Evolutionary conservation across 495 filamentous ascomycete genomes (phyloP), one percentile per base, ranked within the genome.

Genomic region (Friedmanniomyces endolithicus): DNA sequence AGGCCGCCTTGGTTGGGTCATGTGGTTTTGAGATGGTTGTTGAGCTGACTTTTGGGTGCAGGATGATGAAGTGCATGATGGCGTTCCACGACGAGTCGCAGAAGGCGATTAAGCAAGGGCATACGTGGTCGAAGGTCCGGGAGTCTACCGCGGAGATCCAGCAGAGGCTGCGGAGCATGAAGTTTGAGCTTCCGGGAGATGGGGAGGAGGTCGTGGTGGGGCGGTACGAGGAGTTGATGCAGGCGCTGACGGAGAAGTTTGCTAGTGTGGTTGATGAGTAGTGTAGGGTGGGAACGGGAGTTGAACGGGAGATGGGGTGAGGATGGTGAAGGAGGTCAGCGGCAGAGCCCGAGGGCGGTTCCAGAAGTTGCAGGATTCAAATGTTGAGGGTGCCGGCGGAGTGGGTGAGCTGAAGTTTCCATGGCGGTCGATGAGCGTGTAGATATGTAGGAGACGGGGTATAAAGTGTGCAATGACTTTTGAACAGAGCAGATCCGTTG

Each of bases 1-100:
- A n/a, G n/a, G n/a, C n/a, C n/a, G n/a, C n/a, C n/a, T n/a, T n/a
- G n/a, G n/a, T n/a, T n/a, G n/a, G n/a, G n/a, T n/a, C n/a, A 31
- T 9, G 27, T 31, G 4, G 27, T 31, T 9, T 31, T 9, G 4
- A 31, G 3, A 9, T 9, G 3, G 27, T 4, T 31, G 4, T 31
- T 31, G 27, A n/a, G 27, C 27, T 31, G 27, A 31, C 27, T 31
- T 31, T 31, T 31, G 27, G 3, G 3, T 31, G 27, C 27, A 31
- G 27, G 80, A 96, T 99, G 92, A 99, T 99, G 92, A 95, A 92
- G 78, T 81, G 83, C 45, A 95, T 99, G 80, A 88, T 97, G 81
- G 86, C 82, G 49, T 99, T 88, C 78, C 87, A 95, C 63, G 94
- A 99, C 68, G 92, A 99, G 73, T 82, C 87, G 11, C 92, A 97